Evolutionary conservation across 2,329 filamentous ascomycete species (phyloP), one percentile per base, ranked within the genome.

Genomic region (Apiospora pterosperma): DNA sequence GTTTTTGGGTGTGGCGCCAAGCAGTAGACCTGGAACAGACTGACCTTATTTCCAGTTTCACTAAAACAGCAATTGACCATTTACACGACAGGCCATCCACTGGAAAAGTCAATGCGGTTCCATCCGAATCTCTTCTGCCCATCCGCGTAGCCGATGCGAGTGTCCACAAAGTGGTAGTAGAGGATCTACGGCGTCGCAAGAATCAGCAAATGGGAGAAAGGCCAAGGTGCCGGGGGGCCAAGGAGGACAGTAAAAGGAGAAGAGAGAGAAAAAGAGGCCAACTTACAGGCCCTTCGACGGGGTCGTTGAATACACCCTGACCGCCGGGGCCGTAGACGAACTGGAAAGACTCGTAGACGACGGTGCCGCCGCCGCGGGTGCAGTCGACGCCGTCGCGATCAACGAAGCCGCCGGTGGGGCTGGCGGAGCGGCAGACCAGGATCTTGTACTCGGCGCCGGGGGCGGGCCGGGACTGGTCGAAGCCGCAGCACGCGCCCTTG

Each of bases 401-500:
- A 31, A 84, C 85, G 70, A 87, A 92, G 1, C 78, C 78, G 0
- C 86, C 80, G 0, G 79, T 85, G 5, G 82, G 80, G 7, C 76
- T 79, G 1, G 74, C 78, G 4, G 84, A 86, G n/a, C 87, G 78
- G 76, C 89, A 91, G 31, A 89, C 87, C 70, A 83, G 84, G 72
- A 91, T 88, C 72, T 84, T 85, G 74, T 91, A 91, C 75, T 90
- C 89, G n/a, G 78, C 77, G 4, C 88, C 88, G 0, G 78, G 60
- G 0, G 85, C 81, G 0, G 88, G 87, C 63, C 73, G 76, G 63
- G 69, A 77, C 0, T 71, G 74, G 67, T 88, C 83, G 67, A 85
- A 88, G n/a, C 78, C 79, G 67, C 89, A 91, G 79, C 88, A 91
- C 36, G 78, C 80, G 1, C 89, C 89, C 1, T 78, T 78, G 8